A percentile compares a stretch with the other conserved stretches of the same genome.
Conservation (phyloP, 352 stramenopile genomes). For the Pythium myriotylum region DNA sequence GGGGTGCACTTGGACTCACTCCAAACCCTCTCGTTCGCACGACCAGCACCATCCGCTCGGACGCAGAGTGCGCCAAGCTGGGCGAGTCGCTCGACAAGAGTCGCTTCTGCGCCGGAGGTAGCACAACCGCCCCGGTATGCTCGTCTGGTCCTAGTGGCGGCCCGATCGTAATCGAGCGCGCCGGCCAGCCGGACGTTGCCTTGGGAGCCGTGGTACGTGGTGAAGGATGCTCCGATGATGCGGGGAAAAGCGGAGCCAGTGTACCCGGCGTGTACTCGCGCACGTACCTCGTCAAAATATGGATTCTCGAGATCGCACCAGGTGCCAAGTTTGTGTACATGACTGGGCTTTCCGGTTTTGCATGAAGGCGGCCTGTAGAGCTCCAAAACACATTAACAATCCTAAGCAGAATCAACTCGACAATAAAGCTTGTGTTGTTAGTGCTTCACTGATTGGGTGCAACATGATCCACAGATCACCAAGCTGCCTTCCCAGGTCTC, state of each 20-base stretch:
- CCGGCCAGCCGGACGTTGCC: neutral
- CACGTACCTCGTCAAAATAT: constrained; percentile 6
- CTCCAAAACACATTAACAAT: too few relatives aligned
- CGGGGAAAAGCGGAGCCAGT: too few relatives aligned
- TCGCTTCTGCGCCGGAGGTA: neutral
- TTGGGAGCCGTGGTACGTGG: neutral
- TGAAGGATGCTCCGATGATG: constrained; percentile 4
- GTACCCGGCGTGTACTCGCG: neutral
- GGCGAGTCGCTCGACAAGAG: neutral
- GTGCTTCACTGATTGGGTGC: too few relatives aligned
- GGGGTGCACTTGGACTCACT: too few relatives aligned
- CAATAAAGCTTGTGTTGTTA: too few relatives aligned
- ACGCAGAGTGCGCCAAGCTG: neutral
- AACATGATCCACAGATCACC: too few relatives aligned
- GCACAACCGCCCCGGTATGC: neutral
- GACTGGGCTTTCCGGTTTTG: too few relatives aligned
- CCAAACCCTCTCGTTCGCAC: neutral
- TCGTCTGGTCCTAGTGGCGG: neutral
- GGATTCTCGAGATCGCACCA: constrained; percentile 6
- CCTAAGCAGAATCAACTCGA: too few relatives aligned
- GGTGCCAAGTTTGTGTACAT: constrained; percentile 8
- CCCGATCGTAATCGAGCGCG: constrained; percentile 8
- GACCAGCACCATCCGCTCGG: neutral
- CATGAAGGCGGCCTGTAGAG: too few relatives aligned
- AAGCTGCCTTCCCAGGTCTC: too few relatives aligned